Evolutionary conservation across 257 asterid genomes (phyloP), one percentile per base, ranked within the genome.

Genomic region (Primulina tabacum): DNA sequence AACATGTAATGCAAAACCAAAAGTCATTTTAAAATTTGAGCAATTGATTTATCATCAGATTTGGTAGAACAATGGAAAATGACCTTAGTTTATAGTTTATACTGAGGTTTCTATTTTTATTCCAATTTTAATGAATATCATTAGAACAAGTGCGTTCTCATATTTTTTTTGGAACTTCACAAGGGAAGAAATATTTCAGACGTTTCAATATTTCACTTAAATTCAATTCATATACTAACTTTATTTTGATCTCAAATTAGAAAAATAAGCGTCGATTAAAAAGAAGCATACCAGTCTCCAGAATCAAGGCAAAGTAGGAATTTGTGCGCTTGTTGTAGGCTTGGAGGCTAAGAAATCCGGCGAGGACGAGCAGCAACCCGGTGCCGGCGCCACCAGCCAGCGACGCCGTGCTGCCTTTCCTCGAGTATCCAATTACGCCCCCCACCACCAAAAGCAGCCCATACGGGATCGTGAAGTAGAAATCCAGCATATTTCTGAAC

Each of bases 401-500:
- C 5, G 99, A 94, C 17, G 95, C 87, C 12, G 69, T 77, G 86
- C 99, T 94, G 71, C 97, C 96, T 77, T 82, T 94, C 83, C 75
- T 87, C 72, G 75, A 76, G 80, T 76, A 94, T 14, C 99, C 97
- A 71, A 94, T 73, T 17, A 82, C 79, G 77, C 99, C 99, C 64
- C 99, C 97, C 75, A 70, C 60, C 33, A 80, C 83, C 80, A 94
- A 74, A 56, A 91, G 72, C 70, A 94, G 60, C 53, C 97, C 99
- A 67, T 94, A 94, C 16, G 99, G 97, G 79, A 91, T 89, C 58
- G 99, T 94, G 81, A 94, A 88, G 90, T 97, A 91, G 65, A 94
- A 94, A 86, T 94, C 99, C 70, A 89, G 97, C 99, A 94, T 93
- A 83, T 81, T 78, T 60, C 7, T 53, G 21, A 74, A 35, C 68